Evolutionary conservation across 768 basidiomycete genomes (phyloP).

Genomic region (Xerocomus brunneocitrinus): DNA sequence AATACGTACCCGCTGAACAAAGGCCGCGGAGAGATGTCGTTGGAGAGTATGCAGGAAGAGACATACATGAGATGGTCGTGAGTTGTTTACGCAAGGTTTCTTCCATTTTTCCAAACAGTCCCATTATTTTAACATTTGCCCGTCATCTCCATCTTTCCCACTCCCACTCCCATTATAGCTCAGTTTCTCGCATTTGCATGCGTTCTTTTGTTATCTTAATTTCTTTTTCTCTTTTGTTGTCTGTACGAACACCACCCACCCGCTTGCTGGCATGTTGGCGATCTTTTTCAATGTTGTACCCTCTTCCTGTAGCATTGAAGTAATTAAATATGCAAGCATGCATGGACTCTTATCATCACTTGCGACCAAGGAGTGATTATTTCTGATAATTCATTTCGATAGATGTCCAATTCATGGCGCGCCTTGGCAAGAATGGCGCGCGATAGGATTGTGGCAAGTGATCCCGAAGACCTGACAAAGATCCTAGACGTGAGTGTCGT

Average conservation of each 20-base stretch:
- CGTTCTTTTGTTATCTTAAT: constrained; percentile 19
- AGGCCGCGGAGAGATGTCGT: constrained; percentile 68
- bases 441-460: constrained; percentile 65
- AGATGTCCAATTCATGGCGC: constrained; percentile 91
- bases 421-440: constrained; percentile 80
- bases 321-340: constrained; percentile 17
- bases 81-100: constrained; percentile 32
- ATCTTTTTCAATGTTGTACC: constrained; percentile 21
- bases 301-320: constrained; percentile 12
- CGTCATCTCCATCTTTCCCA: constrained; percentile 6
- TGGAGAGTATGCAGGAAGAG: constrained; percentile 68
- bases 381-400: constrained; percentile 15
- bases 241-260: constrained; percentile 20
- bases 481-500: constrained; percentile 58
- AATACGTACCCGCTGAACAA: constrained; percentile 78
- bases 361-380: not conserved
- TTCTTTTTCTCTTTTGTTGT: constrained; percentile 14
- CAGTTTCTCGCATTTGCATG: constrained; percentile 19
- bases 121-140: not conserved
- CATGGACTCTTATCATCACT: too few species aligned
- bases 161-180: constrained; percentile 14
- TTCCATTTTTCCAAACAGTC: constrained; percentile 6
- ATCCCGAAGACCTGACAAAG: constrained; percentile 61
- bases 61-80: constrained; percentile 79
- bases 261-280: constrained; percentile 7